phyloP scores from a whole-genome alignment of 2,329 filamentous ascomycete species.

The Aureobasidium leucospermi region DNA sequence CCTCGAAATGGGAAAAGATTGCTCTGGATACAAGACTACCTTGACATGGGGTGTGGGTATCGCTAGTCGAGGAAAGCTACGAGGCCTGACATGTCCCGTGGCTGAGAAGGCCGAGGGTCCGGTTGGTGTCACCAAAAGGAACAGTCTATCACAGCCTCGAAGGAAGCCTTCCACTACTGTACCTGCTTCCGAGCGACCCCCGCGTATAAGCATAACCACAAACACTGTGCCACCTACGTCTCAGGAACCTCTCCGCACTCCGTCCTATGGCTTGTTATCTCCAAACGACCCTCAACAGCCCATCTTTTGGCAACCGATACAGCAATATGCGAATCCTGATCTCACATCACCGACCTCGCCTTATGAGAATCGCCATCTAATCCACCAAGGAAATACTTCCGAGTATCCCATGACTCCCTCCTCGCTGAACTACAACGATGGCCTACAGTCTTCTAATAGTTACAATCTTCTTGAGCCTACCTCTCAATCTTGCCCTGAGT shows the following conservation, averaged over 20 bases:
- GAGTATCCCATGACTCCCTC: neutral
- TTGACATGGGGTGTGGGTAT: constrained; percentile 96
- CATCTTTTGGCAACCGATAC: constrained; percentile 1
- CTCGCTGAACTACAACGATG: neutral
- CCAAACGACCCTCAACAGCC: constrained; percentile 3
- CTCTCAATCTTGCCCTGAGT: neutral
- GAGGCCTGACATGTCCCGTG: constrained; percentile 71
- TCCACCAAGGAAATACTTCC: neutral
- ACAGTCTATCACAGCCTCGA: constrained; percentile 15
- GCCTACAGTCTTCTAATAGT: neutral
- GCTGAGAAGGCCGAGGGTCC: constrained; percentile 35
- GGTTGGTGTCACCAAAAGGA: constrained; percentile 22
- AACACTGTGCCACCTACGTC: neutral
- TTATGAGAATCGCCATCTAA: neutral
- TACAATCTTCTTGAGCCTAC: neutral
- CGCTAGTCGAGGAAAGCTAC: constrained; percentile 87
- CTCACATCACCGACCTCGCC: neutral
- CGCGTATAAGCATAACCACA: neutral
- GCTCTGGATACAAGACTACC: constrained; percentile 92
- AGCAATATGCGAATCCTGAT: neutral
- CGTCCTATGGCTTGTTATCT: constrained; percentile 4
- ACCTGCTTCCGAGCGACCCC: neutral
- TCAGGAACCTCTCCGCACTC: neutral
- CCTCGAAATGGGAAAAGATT: constrained; percentile 83
- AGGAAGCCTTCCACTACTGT: constrained; percentile 21